These are phyloP conservation scores for Ophiostoma himal-ulmi DNA, from an alignment of 2,329 filamentous ascomycete species.

Conservation along the genomic window DNA sequence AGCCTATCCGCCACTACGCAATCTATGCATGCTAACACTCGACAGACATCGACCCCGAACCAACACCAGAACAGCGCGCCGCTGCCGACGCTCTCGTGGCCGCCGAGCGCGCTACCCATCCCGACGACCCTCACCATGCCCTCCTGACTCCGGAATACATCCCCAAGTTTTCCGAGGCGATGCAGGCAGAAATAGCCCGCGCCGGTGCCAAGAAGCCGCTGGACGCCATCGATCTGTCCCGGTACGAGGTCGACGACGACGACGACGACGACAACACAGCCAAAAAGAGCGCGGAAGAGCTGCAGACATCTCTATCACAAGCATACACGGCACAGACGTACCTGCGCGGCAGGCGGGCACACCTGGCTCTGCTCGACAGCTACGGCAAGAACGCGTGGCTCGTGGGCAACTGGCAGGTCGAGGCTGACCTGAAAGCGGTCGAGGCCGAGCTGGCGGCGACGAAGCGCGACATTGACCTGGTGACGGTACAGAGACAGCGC, in stretches of 20 bases:
- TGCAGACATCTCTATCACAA: constrained; percentile 47
- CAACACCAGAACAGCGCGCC: constrained; percentile 56
- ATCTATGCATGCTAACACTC: constrained; percentile 25
- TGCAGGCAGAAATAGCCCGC: constrained; percentile 63
- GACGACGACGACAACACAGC: background rate
- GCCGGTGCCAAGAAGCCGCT: constrained; percentile 47
- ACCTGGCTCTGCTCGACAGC: constrained; percentile 67
- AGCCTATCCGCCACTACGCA: background rate
- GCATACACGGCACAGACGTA: constrained; percentile 49
- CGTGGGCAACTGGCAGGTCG: constrained; percentile 72
- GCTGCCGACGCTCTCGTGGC: constrained; percentile 65
- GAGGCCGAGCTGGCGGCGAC: constrained; percentile 68
- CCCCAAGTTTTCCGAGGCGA: constrained; percentile 57
- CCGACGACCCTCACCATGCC: constrained; percentile 47
- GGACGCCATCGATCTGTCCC: constrained; percentile 63
- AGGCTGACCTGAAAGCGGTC: constrained; percentile 61
- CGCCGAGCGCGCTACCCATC: constrained; percentile 51
- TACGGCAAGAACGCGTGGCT: constrained; percentile 91
- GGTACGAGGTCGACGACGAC: constrained; percentile 72
- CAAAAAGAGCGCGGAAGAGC: background rate
- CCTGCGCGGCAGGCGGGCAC: constrained; percentile 45
- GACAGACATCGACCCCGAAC: constrained; percentile 74
- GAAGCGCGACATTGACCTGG: constrained; percentile 63
- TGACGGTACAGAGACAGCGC: constrained; percentile 63
- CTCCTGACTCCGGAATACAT: constrained; percentile 49